These are phyloP conservation scores for Colletotrichum sp. DNA, from an alignment of 2,329 filamentous ascomycete species.

Conservation along the genomic window DNA sequence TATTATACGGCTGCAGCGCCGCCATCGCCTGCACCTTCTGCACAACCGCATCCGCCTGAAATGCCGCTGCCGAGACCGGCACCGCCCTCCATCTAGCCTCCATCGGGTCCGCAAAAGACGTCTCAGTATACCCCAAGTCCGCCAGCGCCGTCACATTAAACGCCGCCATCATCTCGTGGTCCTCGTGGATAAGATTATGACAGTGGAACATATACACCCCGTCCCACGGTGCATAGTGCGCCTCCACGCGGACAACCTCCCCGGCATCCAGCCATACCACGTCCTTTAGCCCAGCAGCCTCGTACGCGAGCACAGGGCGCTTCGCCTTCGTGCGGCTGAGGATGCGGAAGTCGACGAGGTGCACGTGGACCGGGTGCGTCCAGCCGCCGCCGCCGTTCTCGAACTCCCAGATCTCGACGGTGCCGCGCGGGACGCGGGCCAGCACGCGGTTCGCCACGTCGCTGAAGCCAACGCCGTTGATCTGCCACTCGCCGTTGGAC, in stretches of 20 bases:
- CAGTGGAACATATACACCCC: conserved; percentile 58
- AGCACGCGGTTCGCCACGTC: conserved; percentile 54
- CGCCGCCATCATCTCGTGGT: conserved; percentile 51
- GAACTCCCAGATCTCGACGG: conserved; percentile 54
- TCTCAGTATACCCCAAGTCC: conserved; percentile 43
- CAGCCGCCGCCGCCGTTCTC: conserved; percentile 55
- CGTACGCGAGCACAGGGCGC: conserved; percentile 53
- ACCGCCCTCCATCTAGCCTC: conserved; percentile 35
- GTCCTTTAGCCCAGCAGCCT: conserved; percentile 61
- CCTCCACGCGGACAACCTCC: conserved; percentile 56
- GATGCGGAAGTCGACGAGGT: conserved; percentile 63
- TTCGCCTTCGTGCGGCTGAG: conserved; percentile 49
- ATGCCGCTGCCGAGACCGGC: neutral
- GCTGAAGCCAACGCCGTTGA: conserved; percentile 54
- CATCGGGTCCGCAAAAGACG: conserved; percentile 42
- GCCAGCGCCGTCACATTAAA: conserved; percentile 46
- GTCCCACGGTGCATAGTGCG: conserved; percentile 57
- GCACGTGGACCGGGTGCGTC: conserved; percentile 62
- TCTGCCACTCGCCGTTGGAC: conserved; percentile 50
- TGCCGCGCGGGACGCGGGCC: conserved; percentile 50
- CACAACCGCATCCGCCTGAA: neutral
- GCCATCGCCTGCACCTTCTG: conserved; percentile 11
- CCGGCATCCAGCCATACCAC: conserved; percentile 58
- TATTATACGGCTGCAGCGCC: conserved; percentile 12
- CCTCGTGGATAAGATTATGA: conserved; percentile 51